Base-by-base conservation (phyloP, 2,329 filamentous ascomycete species). In the Chaetomiaceae sp. region DNA sequence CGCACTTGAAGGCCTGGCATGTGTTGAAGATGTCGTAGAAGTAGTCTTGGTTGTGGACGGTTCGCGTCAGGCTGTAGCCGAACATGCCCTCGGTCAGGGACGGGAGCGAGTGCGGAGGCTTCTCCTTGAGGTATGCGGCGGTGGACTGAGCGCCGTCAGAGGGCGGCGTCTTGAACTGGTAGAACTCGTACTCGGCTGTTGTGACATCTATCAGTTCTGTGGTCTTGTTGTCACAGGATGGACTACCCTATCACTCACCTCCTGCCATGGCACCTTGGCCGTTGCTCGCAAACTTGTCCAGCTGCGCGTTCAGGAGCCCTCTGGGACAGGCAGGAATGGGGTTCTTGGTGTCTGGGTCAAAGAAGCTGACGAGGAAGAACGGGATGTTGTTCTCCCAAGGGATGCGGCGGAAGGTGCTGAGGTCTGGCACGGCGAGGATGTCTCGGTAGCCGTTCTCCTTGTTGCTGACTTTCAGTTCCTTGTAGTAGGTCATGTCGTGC, bases 61-160 rank as follows among this genome's bases (percentile, higher is more conserved):
- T 87, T 19, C 90, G 78, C 9, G 88, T 95, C 58, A 96, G 74
- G 57, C 88, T 93, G 73, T 96, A 96, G 53, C 90, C 91, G 62
- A 96, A 96, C 91, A 96, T 96, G 63, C 91, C 91, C 65, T 95
- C 88, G 8, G 91, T 95, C 44, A 96, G 72, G 20, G 86, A 75
- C 0, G 89, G 89, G 8, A 96, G 78, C n/a, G 82, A 69, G 43
- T 85, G 74, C 13, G 86, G 82, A 0, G 87, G 79, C 66, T 95
- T 89, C 6, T 85, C 73, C 62, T 81, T 77, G 33, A 95, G 79
- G 67, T 87, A 95, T 7, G 77, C 71, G 20, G 89, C 87, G 1
- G 89, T 87, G 0, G 86, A 83, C 25, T 84, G 82, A 8, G 78
- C 78, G 57, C 82, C 76, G 17, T 74, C 65, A 25, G 73, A 68